Percentiles rank a stretch among this genome's conserved stretches.
Conservation (phyloP, 768 basidiomycete species). For the Termitomyces heimii region DNA sequence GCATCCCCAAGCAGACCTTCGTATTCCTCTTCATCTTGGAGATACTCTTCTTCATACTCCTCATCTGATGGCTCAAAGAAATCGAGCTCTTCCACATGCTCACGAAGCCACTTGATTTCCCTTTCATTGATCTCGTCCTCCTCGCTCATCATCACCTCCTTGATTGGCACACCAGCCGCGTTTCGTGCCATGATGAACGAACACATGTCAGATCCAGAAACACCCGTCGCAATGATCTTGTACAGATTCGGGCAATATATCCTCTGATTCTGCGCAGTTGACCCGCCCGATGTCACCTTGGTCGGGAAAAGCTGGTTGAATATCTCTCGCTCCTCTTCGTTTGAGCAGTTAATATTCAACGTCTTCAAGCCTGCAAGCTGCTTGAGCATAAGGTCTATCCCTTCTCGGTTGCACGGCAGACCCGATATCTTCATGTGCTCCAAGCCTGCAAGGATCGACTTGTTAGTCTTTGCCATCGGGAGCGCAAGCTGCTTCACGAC, state of each 20-base stretch:
- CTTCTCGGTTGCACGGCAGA: slow-evolving; percentile 34
- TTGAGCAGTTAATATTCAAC: slow-evolving; percentile 30
- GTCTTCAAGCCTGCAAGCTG: slow-evolving; percentile 42
- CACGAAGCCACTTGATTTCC: slow-evolving; percentile 47
- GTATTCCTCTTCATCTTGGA: slow-evolving; percentile 21
- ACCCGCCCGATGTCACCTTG: slow-evolving; percentile 1
- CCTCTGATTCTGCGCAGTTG: slow-evolving; percentile 13
- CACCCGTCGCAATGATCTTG: slow-evolving; percentile 38
- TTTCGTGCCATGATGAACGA: slow-evolving; percentile 37
- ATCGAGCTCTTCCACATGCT: slow-evolving; percentile 44
- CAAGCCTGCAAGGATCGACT: slow-evolving; percentile 43
- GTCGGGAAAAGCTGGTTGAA: slow-evolving; percentile 18
- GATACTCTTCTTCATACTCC: slow-evolving; percentile 24
- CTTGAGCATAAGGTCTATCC: slow-evolving; percentile 32
- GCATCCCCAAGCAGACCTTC: no score
- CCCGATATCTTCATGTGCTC: slow-evolving; percentile 47
- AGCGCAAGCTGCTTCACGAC: slow-evolving; percentile 39
- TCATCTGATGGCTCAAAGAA: slow-evolving; percentile 57
- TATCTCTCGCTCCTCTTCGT: slow-evolving; percentile 24
- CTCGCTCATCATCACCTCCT: slow-evolving; percentile 39
- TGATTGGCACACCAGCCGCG: slow-evolving; percentile 39
- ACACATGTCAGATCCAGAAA: slow-evolving; percentile 35
- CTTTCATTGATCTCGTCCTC: slow-evolving; percentile 32
- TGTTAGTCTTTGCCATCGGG: slow-evolving; percentile 30
- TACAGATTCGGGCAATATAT: slow-evolving; percentile 47